A percentile compares a stretch with the other conserved stretches of the same genome.
phyloP scores from a whole-genome alignment of 805 yeast genomes.

The Barnettozyma wickerhamii region DNA sequence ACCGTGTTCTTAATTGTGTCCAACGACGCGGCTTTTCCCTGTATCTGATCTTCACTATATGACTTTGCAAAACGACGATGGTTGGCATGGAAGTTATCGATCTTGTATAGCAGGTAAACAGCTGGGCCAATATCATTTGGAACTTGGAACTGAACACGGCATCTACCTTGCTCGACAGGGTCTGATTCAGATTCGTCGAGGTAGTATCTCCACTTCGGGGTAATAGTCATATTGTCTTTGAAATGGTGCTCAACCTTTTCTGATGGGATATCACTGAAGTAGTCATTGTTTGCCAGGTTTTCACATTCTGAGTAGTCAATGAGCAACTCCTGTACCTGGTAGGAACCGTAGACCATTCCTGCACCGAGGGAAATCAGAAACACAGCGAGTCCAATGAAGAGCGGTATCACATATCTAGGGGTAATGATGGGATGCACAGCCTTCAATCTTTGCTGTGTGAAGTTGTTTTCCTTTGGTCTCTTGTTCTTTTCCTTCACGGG shows the following conservation, averaged over 20 bases:
- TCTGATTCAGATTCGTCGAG: slow-evolving; percentile 40
- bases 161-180: slow-evolving; percentile 48
- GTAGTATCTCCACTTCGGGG: slow-evolving; percentile 67
- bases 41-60: slow-evolving; percentile 78
- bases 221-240: slow-evolving; percentile 33
- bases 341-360: slow-evolving; percentile 66
- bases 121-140: slow-evolving; percentile 74
- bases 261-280: slow-evolving; percentile 50
- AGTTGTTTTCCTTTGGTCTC: slow-evolving; percentile 70
- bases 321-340: slow-evolving; percentile 64
- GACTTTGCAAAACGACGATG: slow-evolving; percentile 92
- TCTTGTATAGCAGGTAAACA: slow-evolving; percentile 69
- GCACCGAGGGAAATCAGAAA: slow-evolving; percentile 90
- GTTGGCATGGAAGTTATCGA: slow-evolving; percentile 89
- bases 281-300: slow-evolving; percentile 39
- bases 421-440: slow-evolving; percentile 79
- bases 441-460: slow-evolving; percentile 60
- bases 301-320: slow-evolving; percentile 77
- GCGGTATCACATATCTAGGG: slow-evolving; percentile 82
- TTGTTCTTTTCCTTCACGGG: slow-evolving; percentile 44
- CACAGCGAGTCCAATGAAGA: slow-evolving; percentile 68
- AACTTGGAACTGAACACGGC: slow-evolving; percentile 69
- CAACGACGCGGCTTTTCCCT: slow-evolving; percentile 64
- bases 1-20: slow-evolving; percentile 44
- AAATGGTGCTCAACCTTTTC: slow-evolving; percentile 57